phyloP scores from a whole-genome alignment of 2,329 filamentous ascomycete species.

The Ophiosphaerella korrae region DNA sequence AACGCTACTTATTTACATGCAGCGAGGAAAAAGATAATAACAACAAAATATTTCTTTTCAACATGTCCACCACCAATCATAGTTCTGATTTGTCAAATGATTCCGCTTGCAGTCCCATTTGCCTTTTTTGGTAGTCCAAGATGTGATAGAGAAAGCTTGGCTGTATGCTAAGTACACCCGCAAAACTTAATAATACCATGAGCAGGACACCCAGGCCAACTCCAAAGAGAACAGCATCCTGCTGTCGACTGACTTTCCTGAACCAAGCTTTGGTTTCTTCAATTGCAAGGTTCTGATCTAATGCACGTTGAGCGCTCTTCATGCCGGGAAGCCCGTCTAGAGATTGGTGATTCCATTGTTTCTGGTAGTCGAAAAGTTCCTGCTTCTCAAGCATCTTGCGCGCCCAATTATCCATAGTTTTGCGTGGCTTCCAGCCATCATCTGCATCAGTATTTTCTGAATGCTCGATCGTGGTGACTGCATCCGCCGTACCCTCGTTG shows the following conservation, averaged over 20 bases:
- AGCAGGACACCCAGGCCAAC: constrained; percentile 23
- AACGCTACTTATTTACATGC: too few species aligned
- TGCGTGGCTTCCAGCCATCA: constrained; percentile 47
- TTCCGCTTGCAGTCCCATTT: constrained; percentile 23
- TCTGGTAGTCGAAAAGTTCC: constrained; percentile 61
- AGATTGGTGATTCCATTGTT: constrained; percentile 55
- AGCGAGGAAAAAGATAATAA: too few species aligned
- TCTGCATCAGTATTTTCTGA: constrained; percentile 13
- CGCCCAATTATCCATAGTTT: constrained; percentile 61
- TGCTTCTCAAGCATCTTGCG: constrained; percentile 56
- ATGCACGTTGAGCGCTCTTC: constrained; percentile 55
- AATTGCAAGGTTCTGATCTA: constrained; percentile 52
- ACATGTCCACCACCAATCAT: not conserved
- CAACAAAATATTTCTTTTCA: not conserved
- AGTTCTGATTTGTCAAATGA: constrained; percentile 14
- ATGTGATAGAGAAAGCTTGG: constrained; percentile 26
- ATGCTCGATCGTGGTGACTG: constrained; percentile 28
- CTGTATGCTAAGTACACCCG: constrained; percentile 23
- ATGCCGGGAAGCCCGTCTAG: constrained; percentile 32
- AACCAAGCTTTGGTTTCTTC: constrained; percentile 46
- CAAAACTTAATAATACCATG: constrained; percentile 25
- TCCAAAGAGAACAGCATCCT: constrained; percentile 27
- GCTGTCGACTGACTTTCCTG: constrained; percentile 29
- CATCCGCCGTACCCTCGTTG: constrained; percentile 14
- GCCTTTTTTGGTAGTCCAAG: constrained; percentile 29